phyloP scores from a whole-genome alignment of 106 monocot species.

The Agapanthus africanus region DNA sequence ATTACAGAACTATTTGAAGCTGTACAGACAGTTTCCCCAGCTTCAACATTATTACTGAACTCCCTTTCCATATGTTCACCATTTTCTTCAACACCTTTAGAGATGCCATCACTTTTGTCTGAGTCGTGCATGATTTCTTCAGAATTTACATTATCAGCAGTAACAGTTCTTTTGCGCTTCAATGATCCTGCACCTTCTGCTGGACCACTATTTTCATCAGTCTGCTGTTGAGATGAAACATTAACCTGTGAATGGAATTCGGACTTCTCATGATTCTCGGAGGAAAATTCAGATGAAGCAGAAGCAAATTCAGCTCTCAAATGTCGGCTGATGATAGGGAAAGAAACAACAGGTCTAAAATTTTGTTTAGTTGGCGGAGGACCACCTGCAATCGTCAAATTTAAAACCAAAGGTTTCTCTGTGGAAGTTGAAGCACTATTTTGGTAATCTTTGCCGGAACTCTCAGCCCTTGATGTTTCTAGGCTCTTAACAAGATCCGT shows the following conservation, averaged over 20 bases:
- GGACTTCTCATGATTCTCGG: conserved; percentile 1
- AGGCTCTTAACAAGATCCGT: background rate
- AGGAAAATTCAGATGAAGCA: conserved; percentile 3
- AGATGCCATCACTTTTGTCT: background rate
- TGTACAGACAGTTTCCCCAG: conserved; percentile 5
- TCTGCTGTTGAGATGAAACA: conserved; percentile 9
- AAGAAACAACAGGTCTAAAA: conserved; percentile 72
- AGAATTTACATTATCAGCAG: background rate
- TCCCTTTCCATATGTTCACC: background rate
- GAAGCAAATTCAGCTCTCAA: conserved; percentile 46
- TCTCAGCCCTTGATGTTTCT: conserved; percentile 15
- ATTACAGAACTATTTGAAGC: conserved; percentile 10
- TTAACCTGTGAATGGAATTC: conserved; percentile 5
- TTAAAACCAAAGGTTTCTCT: conserved; percentile 18
- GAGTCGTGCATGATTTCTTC: conserved; percentile 7
- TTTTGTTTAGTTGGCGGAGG: conserved; percentile 67
- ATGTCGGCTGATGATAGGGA: conserved; percentile 80
- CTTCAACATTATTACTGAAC: conserved; percentile 3
- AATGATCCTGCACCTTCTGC: conserved; percentile 25
- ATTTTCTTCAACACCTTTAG: conserved; percentile 7
- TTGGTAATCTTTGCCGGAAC: conserved; percentile 4
- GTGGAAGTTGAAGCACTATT: conserved; percentile 3
- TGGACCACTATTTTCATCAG: conserved; percentile 17
- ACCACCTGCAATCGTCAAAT: conserved; percentile 83
- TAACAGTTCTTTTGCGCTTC: conserved; percentile 59